These are phyloP conservation scores for Monosporozyma servazzii DNA, from an alignment of 805 yeast species.

Conservation along the genomic window DNA sequence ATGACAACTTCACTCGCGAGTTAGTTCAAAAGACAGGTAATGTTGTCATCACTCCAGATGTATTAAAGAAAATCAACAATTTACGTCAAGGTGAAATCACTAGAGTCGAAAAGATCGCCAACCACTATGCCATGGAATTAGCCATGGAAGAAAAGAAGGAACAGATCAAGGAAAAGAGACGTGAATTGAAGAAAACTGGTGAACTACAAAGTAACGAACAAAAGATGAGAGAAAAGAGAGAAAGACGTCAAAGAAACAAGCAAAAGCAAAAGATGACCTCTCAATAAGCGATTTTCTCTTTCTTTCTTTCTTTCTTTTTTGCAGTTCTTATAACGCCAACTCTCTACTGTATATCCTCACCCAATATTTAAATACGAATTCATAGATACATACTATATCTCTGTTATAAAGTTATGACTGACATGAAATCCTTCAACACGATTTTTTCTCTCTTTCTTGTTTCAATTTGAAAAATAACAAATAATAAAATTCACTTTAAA, in stretches of 20 bases:
- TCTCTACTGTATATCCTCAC: not conserved
- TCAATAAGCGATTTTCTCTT: not conserved
- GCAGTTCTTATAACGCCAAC: not conserved
- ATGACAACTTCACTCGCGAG: conserved; percentile 44
- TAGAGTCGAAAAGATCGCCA: conserved; percentile 62
- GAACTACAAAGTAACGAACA: conserved; percentile 71
- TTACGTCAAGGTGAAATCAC: conserved; percentile 66
- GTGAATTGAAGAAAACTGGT: conserved; percentile 49
- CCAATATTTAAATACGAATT: not conserved
- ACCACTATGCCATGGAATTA: conserved; percentile 57
- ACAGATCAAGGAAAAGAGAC: conserved; percentile 55
- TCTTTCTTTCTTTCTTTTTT: not conserved
- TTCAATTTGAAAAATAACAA: not conserved
- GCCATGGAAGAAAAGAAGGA: conserved; percentile 63
- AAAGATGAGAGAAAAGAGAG: conserved; percentile 74
- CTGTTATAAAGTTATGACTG: not conserved
- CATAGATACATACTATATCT: not conserved
- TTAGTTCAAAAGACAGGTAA: conserved; percentile 32
- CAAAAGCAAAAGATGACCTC: conserved; percentile 37
- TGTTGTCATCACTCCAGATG: conserved; percentile 60
- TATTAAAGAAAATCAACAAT: conserved; percentile 64
- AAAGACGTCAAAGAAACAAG: conserved; percentile 60
- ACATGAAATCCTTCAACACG: not conserved
- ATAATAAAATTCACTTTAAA: not conserved
- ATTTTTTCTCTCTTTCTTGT: not conserved